Evolutionary conservation across 768 basidiomycete genomes (phyloP).

Genomic region (Lentinula sp.): DNA sequence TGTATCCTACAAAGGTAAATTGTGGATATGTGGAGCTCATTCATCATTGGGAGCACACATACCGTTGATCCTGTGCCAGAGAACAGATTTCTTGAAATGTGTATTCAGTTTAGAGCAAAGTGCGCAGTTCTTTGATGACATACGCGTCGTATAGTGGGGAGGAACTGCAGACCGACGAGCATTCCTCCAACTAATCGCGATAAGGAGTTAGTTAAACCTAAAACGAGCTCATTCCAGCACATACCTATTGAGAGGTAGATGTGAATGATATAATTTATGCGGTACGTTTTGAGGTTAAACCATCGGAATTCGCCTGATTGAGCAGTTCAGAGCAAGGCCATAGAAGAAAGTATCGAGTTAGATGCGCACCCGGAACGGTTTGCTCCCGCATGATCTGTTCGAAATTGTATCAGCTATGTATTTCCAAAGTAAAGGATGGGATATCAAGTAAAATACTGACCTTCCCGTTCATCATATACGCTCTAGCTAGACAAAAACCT

Average conservation of each 20-base stretch:
- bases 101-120: background rate
- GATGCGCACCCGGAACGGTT: background rate
- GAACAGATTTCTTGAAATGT: conserved; percentile 10
- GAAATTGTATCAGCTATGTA: conserved; percentile 2
- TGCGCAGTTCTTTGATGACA: background rate
- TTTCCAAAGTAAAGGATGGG: background rate
- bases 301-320: conserved; percentile 20
- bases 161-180: conserved; percentile 16
- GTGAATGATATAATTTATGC: conserved; percentile 17
- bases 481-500: conserved; percentile 17
- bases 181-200: conserved; percentile 16
- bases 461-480: conserved; percentile 13
- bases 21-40: background rate
- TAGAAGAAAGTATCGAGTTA: background rate
- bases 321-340: background rate
- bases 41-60: background rate
- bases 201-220: background rate
- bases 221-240: background rate
- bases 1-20: conserved; percentile 10
- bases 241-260: conserved; percentile 19
- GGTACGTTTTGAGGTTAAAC: conserved; percentile 15
- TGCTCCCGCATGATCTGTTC: background rate
- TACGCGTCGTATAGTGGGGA: conserved; percentile 20
- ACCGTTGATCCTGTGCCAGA: conserved; percentile 20
- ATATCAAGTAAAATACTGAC: background rate